A percentile compares a stretch with the other conserved stretches of the same genome.
Conservation (phyloP, 1,139 yeast genomes). For the Scheffersomyces segobiensis region DNA sequence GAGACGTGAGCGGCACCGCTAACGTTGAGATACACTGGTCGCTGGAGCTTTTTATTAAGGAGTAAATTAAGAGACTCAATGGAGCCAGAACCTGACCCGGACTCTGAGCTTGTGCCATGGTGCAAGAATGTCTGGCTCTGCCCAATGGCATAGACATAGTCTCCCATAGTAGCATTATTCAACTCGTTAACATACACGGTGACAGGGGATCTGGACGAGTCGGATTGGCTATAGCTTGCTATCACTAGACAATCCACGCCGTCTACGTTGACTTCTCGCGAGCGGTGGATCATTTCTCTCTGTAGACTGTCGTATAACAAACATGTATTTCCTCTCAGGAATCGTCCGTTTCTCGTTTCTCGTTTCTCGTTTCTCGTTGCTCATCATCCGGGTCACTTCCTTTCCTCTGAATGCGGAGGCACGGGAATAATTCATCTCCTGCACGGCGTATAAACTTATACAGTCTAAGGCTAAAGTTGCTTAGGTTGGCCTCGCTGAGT, state of each 20-base stretch:
- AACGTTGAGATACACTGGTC: constrained; percentile 15
- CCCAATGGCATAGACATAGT: constrained; percentile 21
- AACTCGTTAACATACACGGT: constrained; percentile 19
- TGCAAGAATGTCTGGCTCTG: constrained; percentile 8
- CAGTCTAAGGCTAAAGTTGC: background rate
- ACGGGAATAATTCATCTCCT: background rate
- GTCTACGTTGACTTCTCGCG: constrained; percentile 5
- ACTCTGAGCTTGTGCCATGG: constrained; percentile 1
- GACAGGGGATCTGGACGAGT: constrained; percentile 13
- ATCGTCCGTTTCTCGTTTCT: too few relatives aligned
- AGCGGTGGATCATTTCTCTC: constrained; percentile 7
- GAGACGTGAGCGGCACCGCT: constrained; percentile 7
- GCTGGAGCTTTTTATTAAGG: constrained; percentile 9
- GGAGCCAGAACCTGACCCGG: constrained; percentile 3
- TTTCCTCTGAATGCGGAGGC: background rate
- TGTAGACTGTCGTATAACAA: background rate
- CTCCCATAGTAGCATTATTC: constrained; percentile 16
- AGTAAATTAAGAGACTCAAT: constrained; percentile 8
- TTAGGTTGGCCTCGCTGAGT: background rate
- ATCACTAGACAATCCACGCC: constrained; percentile 16
- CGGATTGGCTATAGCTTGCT: constrained; percentile 7
- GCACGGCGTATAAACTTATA: background rate
- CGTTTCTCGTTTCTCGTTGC: background rate
- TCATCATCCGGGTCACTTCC: background rate
- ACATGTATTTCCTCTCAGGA: too few relatives aligned